Evolutionary conservation across 1,139 yeast species (phyloP).

Genomic region (Blastobotrys aristatus): DNA sequence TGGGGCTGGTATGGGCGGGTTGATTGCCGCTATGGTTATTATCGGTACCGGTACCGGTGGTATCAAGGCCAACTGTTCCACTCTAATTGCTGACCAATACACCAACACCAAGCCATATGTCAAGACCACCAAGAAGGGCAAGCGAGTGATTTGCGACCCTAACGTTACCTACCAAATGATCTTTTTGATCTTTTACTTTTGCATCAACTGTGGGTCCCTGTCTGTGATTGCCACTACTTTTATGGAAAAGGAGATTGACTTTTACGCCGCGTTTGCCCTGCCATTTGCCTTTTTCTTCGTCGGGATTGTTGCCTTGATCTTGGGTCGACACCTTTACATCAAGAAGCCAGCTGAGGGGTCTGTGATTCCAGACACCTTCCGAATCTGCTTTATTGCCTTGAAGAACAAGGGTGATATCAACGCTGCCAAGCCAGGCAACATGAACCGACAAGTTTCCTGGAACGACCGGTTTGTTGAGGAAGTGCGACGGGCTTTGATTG

Average conservation of each 20-base stretch:
- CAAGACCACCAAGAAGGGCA: conserved; percentile 54
- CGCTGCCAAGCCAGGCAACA: conserved; percentile 51
- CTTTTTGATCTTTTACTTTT: conserved; percentile 72
- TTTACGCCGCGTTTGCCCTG: conserved; percentile 68
- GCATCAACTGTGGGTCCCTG: conserved; percentile 76
- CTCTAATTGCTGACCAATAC: conserved; percentile 62
- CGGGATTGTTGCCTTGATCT: conserved; percentile 49
- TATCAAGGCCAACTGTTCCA: conserved; percentile 26
- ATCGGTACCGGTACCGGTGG: conserved; percentile 61
- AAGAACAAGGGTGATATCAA: conserved; percentile 49
- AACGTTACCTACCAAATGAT: conserved; percentile 67
- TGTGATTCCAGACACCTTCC: conserved; percentile 54
- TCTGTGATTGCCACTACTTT: conserved; percentile 69
- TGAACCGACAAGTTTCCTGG: conserved; percentile 45
- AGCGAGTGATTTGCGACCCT: conserved; percentile 65
- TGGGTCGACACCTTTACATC: conserved; percentile 55
- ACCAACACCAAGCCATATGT: conserved; percentile 55
- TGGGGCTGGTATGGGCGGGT: conserved; percentile 47
- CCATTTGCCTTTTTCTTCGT: conserved; percentile 60
- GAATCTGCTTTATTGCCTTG: conserved; percentile 43
- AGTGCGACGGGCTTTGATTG: conserved; percentile 51
- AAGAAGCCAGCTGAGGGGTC: conserved; percentile 60
- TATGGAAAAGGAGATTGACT: conserved; percentile 61
- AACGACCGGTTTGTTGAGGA: conserved; percentile 58
- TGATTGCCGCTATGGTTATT: conserved; percentile 52